A percentile compares a stretch with the other conserved stretches of the same genome.
These are phyloP conservation scores for Gloeostereum incarnatum DNA, from an alignment of 768 basidiomycete genomes.

Conservation along the genomic window DNA sequence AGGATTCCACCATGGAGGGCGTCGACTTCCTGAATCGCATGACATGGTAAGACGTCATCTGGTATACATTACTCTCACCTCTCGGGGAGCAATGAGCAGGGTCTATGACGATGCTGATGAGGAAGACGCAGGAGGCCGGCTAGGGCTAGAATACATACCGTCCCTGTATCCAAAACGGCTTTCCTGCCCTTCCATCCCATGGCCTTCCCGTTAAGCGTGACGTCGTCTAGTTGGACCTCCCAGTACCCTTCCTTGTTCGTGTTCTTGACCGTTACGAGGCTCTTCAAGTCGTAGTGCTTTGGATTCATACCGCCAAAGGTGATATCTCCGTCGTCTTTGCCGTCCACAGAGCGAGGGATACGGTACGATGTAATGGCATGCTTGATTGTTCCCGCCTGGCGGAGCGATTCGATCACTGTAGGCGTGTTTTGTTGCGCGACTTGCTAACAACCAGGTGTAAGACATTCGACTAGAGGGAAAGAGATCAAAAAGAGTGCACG, in stretches of 20 bases:
- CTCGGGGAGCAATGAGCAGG: neutral
- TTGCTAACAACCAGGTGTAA: too few relatives aligned
- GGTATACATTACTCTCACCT: neutral
- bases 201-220: conserved; percentile 31
- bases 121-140: too few relatives aligned
- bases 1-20: neutral
- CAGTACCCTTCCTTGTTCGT: conserved; percentile 46
- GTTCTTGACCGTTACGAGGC: conserved; percentile 39
- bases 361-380: neutral
- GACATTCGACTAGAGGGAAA: too few relatives aligned
- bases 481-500: too few relatives aligned
- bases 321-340: conserved; percentile 44
- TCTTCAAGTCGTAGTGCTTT: conserved; percentile 36
- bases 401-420: neutral
- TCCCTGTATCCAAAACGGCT: conserved; percentile 27
- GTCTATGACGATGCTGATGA: too few relatives aligned
- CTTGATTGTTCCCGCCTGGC: neutral
- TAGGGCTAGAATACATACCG: neutral
- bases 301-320: conserved; percentile 56
- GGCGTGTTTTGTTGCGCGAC: too few relatives aligned
- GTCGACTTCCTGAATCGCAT: neutral
- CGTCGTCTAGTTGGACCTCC: conserved; percentile 36
- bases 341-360: conserved; percentile 17
- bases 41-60: neutral
- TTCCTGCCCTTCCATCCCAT: conserved; percentile 30